Evolutionary conservation across 805 yeast species (phyloP), one percentile per base, ranked within the genome.

Genomic region (Ogataea populi-albae): DNA sequence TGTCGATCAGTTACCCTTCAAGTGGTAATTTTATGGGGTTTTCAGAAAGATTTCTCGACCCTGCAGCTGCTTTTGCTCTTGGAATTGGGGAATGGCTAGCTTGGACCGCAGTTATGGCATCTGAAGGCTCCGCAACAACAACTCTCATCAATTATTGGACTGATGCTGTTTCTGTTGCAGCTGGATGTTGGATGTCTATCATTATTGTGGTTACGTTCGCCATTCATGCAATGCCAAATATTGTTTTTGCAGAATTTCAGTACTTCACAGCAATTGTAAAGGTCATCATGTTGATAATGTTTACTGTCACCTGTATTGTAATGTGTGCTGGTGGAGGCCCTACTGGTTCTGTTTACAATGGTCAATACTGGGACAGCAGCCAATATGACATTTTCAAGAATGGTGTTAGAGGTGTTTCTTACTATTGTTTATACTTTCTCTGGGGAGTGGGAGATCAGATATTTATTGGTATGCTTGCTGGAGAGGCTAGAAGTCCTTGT

Each of bases 401-500:
- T 18, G 41, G 41, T 12, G 41, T 38, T 11, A 30, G 41, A 6
- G 41, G 41, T 4, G 33, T 38, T 20, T 33, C 38, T 6, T 38
- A 38, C 21, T 38, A 37, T 26, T 38, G 41, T 19, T 23, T 38
- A 21, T 38, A 38, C 19, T 38, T 37, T 21, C 30, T 38, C 12
- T 38, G 41, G 41, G 41, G 41, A 17, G 41, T 38, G 17, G 41
- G 41, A n/a, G 41, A 38, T 20, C 41, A 38, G 23, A 37, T 38
- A 10, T 38, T 38, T 25, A 32, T 38, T 18, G 41, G 41, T 18
- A 38, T 38, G 41, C 26, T 38, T 4, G 41, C 41, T 10, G 41
- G 41, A 11, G 41, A 38, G 23, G 41, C 41, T 24, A 38, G 19
- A n/a, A 24, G 37, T 24, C 41, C 41, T 15, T 23, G 41, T 5